These are phyloP conservation scores for Hyphopichia homilentoma DNA, from an alignment of 805 yeast genomes.

Conservation along the genomic window DNA sequence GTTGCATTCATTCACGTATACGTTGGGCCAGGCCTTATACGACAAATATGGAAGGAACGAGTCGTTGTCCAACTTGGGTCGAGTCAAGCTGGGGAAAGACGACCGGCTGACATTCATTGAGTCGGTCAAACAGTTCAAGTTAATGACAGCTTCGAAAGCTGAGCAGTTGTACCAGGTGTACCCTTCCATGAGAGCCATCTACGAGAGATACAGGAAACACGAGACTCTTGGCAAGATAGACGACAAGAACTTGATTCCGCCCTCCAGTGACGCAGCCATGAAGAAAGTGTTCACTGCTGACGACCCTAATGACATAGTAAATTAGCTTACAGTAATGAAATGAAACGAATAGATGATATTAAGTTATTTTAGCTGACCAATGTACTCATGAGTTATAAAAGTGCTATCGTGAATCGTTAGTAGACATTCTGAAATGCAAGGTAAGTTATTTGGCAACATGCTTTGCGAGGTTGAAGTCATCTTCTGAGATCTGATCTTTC, in stretches of 20 bases:
- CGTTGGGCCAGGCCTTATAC: constrained; percentile 49
- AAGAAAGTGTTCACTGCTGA: constrained; percentile 44
- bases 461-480: constrained; percentile 50
- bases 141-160: constrained; percentile 52
- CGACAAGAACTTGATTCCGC: constrained; percentile 47
- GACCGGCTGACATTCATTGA: constrained; percentile 43
- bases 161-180: constrained; percentile 41
- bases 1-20: constrained; percentile 54
- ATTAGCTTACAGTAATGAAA: constrained; percentile 2
- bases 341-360: neutral
- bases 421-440: neutral
- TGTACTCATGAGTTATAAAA: neutral
- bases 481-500: constrained; percentile 49
- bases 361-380: neutral
- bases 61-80: constrained; percentile 53
- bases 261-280: constrained; percentile 47
- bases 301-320: constrained; percentile 45
- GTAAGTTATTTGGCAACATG: constrained; percentile 25
- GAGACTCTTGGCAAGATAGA: constrained; percentile 30
- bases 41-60: constrained; percentile 55
- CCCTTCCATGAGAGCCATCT: constrained; percentile 33
- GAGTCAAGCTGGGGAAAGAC: constrained; percentile 51
- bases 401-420: neutral
- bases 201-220: constrained; percentile 18
- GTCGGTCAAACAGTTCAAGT: constrained; percentile 53